These are phyloP conservation scores for Candida tetrigidarum DNA, from an alignment of 1,139 yeast genomes.

Conservation along the genomic window DNA sequence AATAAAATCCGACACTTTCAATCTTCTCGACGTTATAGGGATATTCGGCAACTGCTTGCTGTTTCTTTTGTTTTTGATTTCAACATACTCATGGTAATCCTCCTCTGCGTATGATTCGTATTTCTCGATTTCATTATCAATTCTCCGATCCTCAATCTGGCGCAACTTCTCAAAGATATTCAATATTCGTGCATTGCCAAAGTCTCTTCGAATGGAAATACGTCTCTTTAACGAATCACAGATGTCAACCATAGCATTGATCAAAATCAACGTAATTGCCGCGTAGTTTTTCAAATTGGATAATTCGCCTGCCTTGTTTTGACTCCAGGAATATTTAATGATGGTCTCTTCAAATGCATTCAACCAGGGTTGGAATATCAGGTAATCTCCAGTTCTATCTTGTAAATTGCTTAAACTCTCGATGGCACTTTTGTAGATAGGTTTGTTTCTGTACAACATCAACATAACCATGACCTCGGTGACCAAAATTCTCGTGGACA, in stretches of 20 bases:
- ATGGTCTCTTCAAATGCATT: constrained; percentile 39
- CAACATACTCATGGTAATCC: constrained; percentile 27
- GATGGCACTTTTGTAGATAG: constrained; percentile 30
- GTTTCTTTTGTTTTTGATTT: constrained; percentile 6
- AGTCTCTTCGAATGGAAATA: constrained; percentile 39
- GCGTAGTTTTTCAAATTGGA: constrained; percentile 42
- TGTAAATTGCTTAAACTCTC: constrained; percentile 41
- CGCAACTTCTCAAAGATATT: constrained; percentile 43
- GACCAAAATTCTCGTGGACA: constrained; percentile 45
- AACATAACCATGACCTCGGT: constrained; percentile 48
- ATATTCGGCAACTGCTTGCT: constrained; percentile 9
- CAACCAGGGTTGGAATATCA: constrained; percentile 48
- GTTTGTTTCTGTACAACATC: constrained; percentile 29
- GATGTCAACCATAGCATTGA: constrained; percentile 46
- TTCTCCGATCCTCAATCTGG: constrained; percentile 39
- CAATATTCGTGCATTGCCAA: constrained; percentile 44
- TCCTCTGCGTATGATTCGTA: constrained; percentile 46
- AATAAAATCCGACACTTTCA: constrained; percentile 7
- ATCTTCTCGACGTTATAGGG: not conserved
- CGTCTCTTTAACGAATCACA: constrained; percentile 35
- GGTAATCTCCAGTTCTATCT: constrained; percentile 39
- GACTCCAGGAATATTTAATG: constrained; percentile 25
- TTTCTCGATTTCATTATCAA: constrained; percentile 49
- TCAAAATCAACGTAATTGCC: constrained; percentile 47
- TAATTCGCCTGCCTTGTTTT: constrained; percentile 15